A percentile compares a stretch with the other conserved stretches of the same genome.
These are phyloP conservation scores for Aureobasidium vineae DNA, from an alignment of 2,329 filamentous ascomycete species.

Conservation along the genomic window DNA sequence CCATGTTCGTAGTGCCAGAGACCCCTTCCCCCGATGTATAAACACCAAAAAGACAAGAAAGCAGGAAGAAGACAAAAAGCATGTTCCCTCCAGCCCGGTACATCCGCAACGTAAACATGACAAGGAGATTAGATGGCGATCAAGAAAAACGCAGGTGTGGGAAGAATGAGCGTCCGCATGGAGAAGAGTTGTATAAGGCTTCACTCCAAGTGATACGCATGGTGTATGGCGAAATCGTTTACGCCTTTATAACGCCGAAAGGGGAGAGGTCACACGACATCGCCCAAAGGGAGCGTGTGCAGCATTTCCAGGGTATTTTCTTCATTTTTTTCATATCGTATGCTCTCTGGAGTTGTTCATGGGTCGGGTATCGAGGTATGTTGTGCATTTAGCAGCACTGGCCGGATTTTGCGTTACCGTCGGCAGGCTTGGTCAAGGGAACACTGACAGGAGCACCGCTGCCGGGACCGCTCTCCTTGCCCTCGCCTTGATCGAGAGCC, in stretches of 20 bases:
- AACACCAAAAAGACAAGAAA: slow-evolving; percentile 23
- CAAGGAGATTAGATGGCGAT: slow-evolving; percentile 16
- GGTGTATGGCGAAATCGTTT: slow-evolving; percentile 3
- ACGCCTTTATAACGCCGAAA: slow-evolving; percentile 18
- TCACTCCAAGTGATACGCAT: neutral
- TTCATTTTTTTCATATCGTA: slow-evolving; percentile 18
- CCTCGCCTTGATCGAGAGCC: slow-evolving; percentile 86
- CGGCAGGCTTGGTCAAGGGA: slow-evolving; percentile 80
- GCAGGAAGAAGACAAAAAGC: slow-evolving; percentile 7
- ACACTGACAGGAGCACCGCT: slow-evolving; percentile 77
- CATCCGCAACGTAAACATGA: slow-evolving; percentile 23
- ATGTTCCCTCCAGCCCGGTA: slow-evolving; percentile 14
- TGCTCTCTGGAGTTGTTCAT: slow-evolving; percentile 33
- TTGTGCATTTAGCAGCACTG: slow-evolving; percentile 68
- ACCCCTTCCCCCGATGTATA: slow-evolving; percentile 18
- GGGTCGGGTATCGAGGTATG: neutral
- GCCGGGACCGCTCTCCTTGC: slow-evolving; percentile 63
- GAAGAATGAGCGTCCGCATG: neutral
- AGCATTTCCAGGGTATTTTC: slow-evolving; percentile 16
- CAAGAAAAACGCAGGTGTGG: neutral
- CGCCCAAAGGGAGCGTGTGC: neutral
- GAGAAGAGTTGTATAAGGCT: neutral
- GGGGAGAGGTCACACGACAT: slow-evolving; percentile 13
- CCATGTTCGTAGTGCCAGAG: slow-evolving; percentile 9
- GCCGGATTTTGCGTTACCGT: slow-evolving; percentile 73